Evolutionary conservation across 306 rosid genomes (phyloP), one percentile per base, ranked within the genome.

Genomic region (Ormosia emarginata): DNA sequence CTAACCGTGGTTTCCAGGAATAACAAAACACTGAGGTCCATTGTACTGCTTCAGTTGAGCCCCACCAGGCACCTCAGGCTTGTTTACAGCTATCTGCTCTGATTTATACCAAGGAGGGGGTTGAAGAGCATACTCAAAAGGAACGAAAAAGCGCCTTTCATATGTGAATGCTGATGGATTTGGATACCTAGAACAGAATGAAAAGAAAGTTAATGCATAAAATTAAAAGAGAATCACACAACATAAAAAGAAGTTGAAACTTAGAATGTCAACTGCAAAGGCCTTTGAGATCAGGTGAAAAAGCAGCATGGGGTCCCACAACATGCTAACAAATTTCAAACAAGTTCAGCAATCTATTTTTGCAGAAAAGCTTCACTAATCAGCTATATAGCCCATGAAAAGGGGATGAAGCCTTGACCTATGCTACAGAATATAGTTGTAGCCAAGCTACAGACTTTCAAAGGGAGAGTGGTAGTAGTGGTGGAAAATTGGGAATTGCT

Each of bases 1-100:
- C 94, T 49, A 82, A 95, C 99, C 99, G 80, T 95, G 99, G 84
- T 95, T 95, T 85, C 99, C 98, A 71, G 99, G 99, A 81, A 95
- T 95, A 63, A 92, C 68, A 71, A 93, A 95, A 88, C 98, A 92
- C 80, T 95, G 99, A 86, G 99, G 99, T 56, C 99, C 99, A 56
- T 84, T 74, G 37, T 95, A 93, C 57, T 92, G 89, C 89, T 87
- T 91, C 71, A 93, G 80, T 71, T 85, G 85, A 84, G 86, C 90
- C 68, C 90, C 97, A 81, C 11, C 34, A 56, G 98, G 98, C 49
- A 92, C 79, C 89, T 92, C 97, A 0, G 97, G 99, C 91, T 95
- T 95, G 81, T 90, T 91, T 47, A 92, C 91, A 52, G 90, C 96
- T 80, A 95, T 86, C 46, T 87, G 94, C 79, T 88, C 96, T 75